Percentiles rank a stretch among this genome's conserved stretches.
These are phyloP conservation scores for Stylosanthes scabra DNA, from an alignment of 331 rosid species.

Conservation along the genomic window DNA sequence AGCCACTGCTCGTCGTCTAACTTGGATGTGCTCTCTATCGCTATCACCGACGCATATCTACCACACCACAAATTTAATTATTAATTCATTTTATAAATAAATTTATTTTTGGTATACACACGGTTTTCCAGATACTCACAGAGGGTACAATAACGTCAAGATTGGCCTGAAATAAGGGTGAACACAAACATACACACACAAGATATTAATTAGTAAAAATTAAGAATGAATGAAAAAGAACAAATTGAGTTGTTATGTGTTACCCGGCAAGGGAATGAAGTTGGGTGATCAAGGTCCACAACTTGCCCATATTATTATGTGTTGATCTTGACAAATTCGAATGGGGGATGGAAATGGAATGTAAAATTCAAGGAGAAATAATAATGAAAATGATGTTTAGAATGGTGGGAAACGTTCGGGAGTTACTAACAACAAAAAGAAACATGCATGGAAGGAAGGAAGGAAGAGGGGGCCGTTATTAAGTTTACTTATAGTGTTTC, in stretches of 20 bases:
- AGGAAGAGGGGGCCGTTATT: not conserved
- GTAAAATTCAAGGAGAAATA: constrained; percentile 9
- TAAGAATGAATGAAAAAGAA: not conserved
- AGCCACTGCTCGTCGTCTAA: constrained; percentile 91
- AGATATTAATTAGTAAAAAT: not conserved
- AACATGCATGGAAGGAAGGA: not conserved
- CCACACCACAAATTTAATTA: too few species aligned
- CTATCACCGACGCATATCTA: constrained; percentile 91
- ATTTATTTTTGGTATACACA: too few species aligned
- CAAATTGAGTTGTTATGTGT: too few species aligned
- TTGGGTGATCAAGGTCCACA: constrained; percentile 62
- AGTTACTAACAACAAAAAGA: constrained; percentile 10
- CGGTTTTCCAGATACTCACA: constrained; percentile 57
- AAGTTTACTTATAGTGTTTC: constrained; percentile 2
- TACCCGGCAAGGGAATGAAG: constrained; percentile 85
- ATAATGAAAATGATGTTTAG: too few species aligned
- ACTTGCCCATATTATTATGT: constrained; percentile 56
- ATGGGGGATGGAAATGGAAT: not conserved
- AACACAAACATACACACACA: not conserved
- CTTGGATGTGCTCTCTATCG: constrained; percentile 74
- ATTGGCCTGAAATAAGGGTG: constrained; percentile 60
- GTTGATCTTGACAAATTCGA: not conserved
- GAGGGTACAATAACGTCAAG: constrained; percentile 74
- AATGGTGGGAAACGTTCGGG: constrained; percentile 18
- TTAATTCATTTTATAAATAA: too few species aligned